These are phyloP conservation scores for Aspergillus eucalypticola DNA, from an alignment of 2,329 filamentous ascomycete species.

Conservation along the genomic window DNA sequence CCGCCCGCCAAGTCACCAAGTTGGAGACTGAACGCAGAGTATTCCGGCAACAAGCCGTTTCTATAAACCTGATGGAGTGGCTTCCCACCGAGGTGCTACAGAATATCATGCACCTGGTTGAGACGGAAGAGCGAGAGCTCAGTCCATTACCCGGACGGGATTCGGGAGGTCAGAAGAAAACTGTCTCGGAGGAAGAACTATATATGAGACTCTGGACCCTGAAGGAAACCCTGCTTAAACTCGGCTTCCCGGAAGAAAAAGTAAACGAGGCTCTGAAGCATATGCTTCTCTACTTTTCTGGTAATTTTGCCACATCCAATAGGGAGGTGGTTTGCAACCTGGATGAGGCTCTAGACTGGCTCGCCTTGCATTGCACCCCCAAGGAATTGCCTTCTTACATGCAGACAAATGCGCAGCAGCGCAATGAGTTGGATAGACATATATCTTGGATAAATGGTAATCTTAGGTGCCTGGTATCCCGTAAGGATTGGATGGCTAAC, in stretches of 20 bases:
- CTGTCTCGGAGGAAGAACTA: conserved; percentile 71
- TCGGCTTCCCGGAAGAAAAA: conserved; percentile 67
- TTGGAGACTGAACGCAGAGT: conserved; percentile 84
- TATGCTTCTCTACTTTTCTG: conserved; percentile 67
- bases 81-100: conserved; percentile 69
- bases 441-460: conserved; percentile 43
- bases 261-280: conserved; percentile 66
- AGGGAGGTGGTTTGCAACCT: conserved; percentile 79
- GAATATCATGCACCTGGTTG: conserved; percentile 64
- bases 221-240: conserved; percentile 67
- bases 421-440: conserved; percentile 33
- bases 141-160: conserved; percentile 32
- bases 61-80: conserved; percentile 74
- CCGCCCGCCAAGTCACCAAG: conserved; percentile 71
- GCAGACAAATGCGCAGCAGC: conserved; percentile 35
- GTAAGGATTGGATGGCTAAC: conserved; percentile 28
- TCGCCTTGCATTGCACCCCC: conserved; percentile 72
- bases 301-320: conserved; percentile 52
- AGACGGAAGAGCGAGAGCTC: conserved; percentile 43
- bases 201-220: conserved; percentile 82
- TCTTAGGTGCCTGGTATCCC: conserved; percentile 15
- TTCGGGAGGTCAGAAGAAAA: conserved; percentile 35
- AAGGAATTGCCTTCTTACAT: conserved; percentile 74
- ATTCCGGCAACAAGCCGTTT: conserved; percentile 74
- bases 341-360: conserved; percentile 85